Evolutionary conservation across 2,329 filamentous ascomycete species (phyloP), one percentile per base, ranked within the genome.

Genomic region (Lasiodiplodia gonubiensis): DNA sequence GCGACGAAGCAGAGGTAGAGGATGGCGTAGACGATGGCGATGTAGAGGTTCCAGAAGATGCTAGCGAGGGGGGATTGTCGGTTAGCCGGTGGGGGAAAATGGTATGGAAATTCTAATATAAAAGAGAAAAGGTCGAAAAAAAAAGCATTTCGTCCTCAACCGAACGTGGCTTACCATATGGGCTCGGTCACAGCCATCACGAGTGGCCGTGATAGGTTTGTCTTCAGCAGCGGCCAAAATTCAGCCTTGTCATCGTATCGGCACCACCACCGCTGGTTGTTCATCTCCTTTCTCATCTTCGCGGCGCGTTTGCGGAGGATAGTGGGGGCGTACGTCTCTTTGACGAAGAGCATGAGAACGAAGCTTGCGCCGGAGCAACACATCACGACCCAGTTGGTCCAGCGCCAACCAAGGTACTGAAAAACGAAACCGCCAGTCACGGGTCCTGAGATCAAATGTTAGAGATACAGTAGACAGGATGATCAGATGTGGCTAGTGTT

Each of bases 1-100:
- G 92, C 92, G 18, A 96, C 90, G 80, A 97, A 97, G 79, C 92
- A 96, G 37, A 97, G 88, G 74, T 95, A 95, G 1, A 97, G 83
- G 49, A 97, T 93, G 21, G 89, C 92, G 76, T 97, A 97, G 42
- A 97, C 88, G 48, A 97, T 82, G 0, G 91, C 86, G 70, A 91
- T 87, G 71, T 90, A 91, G 39, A 89, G 77, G 73, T 90, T 86
- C 88, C 88, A 94, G 75, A 89, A 89, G 35, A 94, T 91, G 81
- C 89, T 90, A 67, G 16, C 30, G 30, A 33, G 55, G 67, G n/a
- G n/a, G n/a, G n/a, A n/a, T n/a, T n/a, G n/a, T n/a, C n/a, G n/a
- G 69, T 67, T 72, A 46, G 52, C 7, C 51, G 23, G 66, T 33
- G 30, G 30, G 30, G 30, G 7, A 10, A 33, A 33, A 33, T 33